Base-by-base conservation (phyloP, 768 basidiomycete species). In the Rhizopogon vinicolor region DNA sequence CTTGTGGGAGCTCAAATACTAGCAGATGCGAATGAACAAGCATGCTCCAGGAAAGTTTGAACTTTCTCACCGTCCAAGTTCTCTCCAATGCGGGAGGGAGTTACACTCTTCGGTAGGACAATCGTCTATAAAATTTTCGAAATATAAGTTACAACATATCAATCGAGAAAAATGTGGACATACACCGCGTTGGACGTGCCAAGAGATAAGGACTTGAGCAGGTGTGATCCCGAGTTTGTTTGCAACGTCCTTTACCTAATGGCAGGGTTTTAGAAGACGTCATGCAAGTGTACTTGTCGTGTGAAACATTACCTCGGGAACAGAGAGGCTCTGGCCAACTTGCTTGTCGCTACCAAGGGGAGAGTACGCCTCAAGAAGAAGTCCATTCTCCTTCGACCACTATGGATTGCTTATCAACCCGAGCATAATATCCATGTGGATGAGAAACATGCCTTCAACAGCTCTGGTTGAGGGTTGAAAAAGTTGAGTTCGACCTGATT, bases 401-500 rank as follows among this genome's bases (percentile, higher is more conserved):
- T 86, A 52, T 1, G 22, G 3, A 49, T 37, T 7, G 3, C 22
- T 49, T 7, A 2, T 49, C 19, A 49, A 19, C 19, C 19, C 19
- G 14, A 49, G 33, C 14, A 49, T 19, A 22, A 3, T 7, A 14
- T 19, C 14, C 22, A n/a, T 9, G 14, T 35, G 45, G 12, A n/a
- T 43, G 29, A n/a, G 16, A 50, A n/a, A 57, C 67, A 5, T 19
- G 83, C 85, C 72, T 85, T 69, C 43, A 92, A 63, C n/a, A 92
- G 74, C 55, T 89, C 87, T 0, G 84, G 83, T 63, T 92, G 89
- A 19, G 89, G 87, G 64, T 84, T 80, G 78, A 82, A 88, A 70
- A 81, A 89, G 68, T 74, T 91, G 44, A 92, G 77, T 63, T 91
- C 90, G 33, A 91, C 83, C 66, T 91, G 90, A 66, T 92, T 89